phyloP scores from a whole-genome alignment of 2,329 filamentous ascomycete genomes.

The Domatiomyces catenatus region DNA sequence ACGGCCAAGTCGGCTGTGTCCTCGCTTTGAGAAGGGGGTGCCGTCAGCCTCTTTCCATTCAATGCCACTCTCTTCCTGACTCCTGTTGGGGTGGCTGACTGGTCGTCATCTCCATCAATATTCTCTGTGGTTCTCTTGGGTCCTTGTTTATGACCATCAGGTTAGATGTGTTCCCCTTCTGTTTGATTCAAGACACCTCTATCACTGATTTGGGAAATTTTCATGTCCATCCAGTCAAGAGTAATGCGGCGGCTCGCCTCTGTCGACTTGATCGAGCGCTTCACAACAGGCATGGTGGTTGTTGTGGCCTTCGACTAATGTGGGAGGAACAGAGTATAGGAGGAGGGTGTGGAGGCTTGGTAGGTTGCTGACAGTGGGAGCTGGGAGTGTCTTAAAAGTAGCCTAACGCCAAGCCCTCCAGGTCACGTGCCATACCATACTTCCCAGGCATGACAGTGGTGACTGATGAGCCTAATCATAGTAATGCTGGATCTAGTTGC shows the following conservation, averaged over 20 bases:
- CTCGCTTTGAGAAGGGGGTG: too few species aligned
- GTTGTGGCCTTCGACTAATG: too few species aligned
- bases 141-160: too few species aligned
- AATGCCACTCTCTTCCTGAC: background rate
- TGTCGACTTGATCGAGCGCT: background rate
- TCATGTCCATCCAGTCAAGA: background rate
- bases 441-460: too few species aligned
- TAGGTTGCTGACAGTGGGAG: too few species aligned
- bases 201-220: background rate
- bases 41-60: background rate
- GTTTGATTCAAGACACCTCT: too few species aligned
- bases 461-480: conserved; percentile 37
- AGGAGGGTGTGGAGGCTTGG: too few species aligned
- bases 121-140: background rate
- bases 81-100: background rate
- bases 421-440: too few species aligned
- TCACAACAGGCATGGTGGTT: background rate
- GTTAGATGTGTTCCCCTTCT: background rate
- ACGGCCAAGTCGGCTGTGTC: background rate
- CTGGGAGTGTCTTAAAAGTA: too few species aligned
- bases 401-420: too few species aligned
- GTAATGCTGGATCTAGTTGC: conserved; percentile 43
- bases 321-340: too few species aligned
- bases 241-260: background rate
- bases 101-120: background rate